Evolutionary conservation across 768 basidiomycete genomes (phyloP), one percentile per base, ranked within the genome.

Genomic region (Leucosporidium yakuticum): DNA sequence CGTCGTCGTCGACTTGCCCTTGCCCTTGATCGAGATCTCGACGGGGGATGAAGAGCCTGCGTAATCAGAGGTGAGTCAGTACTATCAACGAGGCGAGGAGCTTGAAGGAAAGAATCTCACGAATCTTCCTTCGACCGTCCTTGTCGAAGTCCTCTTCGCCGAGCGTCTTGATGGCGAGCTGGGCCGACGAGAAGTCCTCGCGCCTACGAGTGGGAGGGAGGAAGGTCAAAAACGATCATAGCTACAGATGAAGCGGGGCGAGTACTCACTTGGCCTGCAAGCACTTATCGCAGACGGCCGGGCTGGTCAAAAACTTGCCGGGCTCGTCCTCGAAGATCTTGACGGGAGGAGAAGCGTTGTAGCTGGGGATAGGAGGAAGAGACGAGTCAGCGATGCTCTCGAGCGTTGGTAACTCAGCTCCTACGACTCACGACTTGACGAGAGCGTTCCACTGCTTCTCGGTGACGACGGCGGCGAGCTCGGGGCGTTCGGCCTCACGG

Each of bases 381-480:
- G 21, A n/a, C 7, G 23, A 19, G 36, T 36, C 23, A 60, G 27
- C 12, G 23, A 19, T 2, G 32, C 9, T 21, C 27, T 20, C 8
- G 12, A 25, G 2, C 9, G 1, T 21, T 17, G 39, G 17, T 9
- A 36, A 25, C 9, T 14, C 12, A 25, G 11, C 27, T 20, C 15
- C 15, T 27, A 19, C 1, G 31, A 63, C 50, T 76, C 73, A 89
- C 88, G 87, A 74, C 25, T 82, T 79, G 70, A 82, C 80, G 63
- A 91, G 74, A 36, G 80, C 77, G 59, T 85, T 81, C 89, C 89
- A 92, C 65, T 91, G 87, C 53, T 79, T 80, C 67, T 80, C 81
- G 74, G 82, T 82, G 67, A 90, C 83, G 53, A 67, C 44, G 20
- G 20, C 15, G 53, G 67, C 50, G 17, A 7, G 21, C 31, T 39